These are phyloP conservation scores for Boletus rufocinnamomeus DNA, from an alignment of 768 basidiomycete species.

Conservation along the genomic window DNA sequence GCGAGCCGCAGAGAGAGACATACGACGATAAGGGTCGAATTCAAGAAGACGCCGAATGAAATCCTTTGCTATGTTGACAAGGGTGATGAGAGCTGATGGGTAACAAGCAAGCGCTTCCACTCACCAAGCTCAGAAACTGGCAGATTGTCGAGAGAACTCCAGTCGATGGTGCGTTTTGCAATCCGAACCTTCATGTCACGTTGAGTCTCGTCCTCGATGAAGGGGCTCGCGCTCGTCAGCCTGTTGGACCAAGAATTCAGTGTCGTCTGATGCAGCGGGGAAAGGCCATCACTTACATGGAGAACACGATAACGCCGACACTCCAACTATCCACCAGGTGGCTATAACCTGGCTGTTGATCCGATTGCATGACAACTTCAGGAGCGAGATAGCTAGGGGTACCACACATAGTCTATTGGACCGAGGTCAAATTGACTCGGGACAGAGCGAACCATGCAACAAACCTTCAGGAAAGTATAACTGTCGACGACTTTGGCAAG, in stretches of 20 bases:
- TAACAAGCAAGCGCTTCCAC: slow-evolving; percentile 13
- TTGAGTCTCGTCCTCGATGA: slow-evolving; percentile 71
- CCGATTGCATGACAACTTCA: slow-evolving; percentile 74
- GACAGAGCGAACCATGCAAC: slow-evolving; percentile 22
- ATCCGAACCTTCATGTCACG: slow-evolving; percentile 65
- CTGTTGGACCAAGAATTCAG: slow-evolving; percentile 38
- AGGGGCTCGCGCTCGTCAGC: slow-evolving; percentile 77
- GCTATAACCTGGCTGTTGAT: slow-evolving; percentile 70
- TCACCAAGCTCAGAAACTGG: slow-evolving; percentile 51
- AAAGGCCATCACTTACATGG: slow-evolving; percentile 59
- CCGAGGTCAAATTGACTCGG: slow-evolving; percentile 1
- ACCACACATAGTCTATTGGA: slow-evolving; percentile 84
- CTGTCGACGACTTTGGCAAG: slow-evolving; percentile 90
- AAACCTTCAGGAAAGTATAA: slow-evolving; percentile 71
- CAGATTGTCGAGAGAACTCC: slow-evolving; percentile 45
- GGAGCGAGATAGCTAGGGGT: slow-evolving; percentile 94
- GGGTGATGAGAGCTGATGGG: slow-evolving; percentile 1
- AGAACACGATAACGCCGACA: slow-evolving; percentile 91
- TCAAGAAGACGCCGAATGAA: slow-evolving; percentile 72
- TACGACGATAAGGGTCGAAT: slow-evolving; percentile 61
- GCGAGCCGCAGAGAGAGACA: slow-evolving; percentile 70
- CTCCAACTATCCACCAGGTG: slow-evolving; percentile 95
- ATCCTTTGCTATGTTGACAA: slow-evolving; percentile 55
- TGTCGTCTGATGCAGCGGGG: not conserved
- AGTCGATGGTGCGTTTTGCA: slow-evolving; percentile 59